Conservation (phyloP, 306 rosid genomes). For the Benincasa hispida region DNA sequence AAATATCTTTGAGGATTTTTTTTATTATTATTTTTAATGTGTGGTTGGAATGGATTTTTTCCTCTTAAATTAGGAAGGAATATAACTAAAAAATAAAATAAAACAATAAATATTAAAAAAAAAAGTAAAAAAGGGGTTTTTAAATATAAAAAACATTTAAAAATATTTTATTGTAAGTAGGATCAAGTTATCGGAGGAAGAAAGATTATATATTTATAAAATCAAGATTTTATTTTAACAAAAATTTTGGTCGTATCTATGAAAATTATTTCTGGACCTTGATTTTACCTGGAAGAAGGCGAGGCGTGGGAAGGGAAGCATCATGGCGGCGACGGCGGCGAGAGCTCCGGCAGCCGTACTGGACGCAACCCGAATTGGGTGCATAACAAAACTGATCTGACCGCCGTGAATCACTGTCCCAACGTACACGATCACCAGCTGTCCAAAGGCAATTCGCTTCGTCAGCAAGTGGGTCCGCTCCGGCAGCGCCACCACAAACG, state of each 20-base stretch:
- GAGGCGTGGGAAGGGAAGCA: conserved; percentile 54
- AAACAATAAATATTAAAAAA: too few species aligned
- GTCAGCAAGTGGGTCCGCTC: conserved; percentile 38
- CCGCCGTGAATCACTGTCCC: conserved; percentile 39
- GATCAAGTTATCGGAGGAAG: too few species aligned
- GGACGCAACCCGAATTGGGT: conserved; percentile 39
- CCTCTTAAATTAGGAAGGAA: too few species aligned
- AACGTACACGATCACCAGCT: conserved; percentile 56
- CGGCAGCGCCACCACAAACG: conserved; percentile 55
- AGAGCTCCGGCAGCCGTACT: conserved; percentile 59
- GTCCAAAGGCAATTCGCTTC: conserved; percentile 62
- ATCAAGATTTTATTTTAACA: neutral
- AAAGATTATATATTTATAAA: too few species aligned
- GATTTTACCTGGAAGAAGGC: conserved; percentile 36
- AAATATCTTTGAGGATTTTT: too few species aligned
- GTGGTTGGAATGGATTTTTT: too few species aligned
- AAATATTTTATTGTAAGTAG: too few species aligned
- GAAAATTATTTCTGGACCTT: neutral
- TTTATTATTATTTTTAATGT: too few species aligned
- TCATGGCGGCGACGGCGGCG: conserved; percentile 50
- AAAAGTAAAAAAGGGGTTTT: too few species aligned
- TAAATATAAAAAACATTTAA: too few species aligned
- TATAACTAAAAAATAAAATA: too few species aligned
- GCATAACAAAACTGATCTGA: conserved; percentile 18
- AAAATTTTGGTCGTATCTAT: neutral